A percentile compares a stretch with the other conserved stretches of the same genome.
These are phyloP conservation scores for Vicia villosa DNA, from an alignment of 306 rosid genomes.

Conservation along the genomic window DNA sequence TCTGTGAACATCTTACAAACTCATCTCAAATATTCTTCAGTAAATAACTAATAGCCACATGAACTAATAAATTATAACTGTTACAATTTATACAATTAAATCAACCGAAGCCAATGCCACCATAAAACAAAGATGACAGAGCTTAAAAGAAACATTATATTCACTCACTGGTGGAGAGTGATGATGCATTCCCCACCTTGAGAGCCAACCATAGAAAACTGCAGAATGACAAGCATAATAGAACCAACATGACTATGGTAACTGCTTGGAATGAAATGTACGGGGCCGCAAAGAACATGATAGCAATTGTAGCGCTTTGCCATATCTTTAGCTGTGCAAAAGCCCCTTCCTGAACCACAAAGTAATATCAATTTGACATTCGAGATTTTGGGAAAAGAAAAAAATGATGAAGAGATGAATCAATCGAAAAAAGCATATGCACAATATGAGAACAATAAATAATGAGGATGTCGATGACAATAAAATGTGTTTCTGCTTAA, in stretches of 20 bases:
- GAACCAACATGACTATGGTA: constrained; percentile 55
- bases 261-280: constrained; percentile 62
- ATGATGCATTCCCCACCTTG: constrained; percentile 41
- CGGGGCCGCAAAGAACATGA: constrained; percentile 67
- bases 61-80: no score
- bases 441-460: no score
- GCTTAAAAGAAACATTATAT: neutral
- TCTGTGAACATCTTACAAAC: neutral
- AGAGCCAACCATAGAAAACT: constrained; percentile 55
- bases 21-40: constrained; percentile 1
- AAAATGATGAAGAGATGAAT: neutral
- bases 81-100: no score
- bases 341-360: constrained; percentile 81
- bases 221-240: constrained; percentile 45
- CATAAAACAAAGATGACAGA: no score
- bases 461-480: no score
- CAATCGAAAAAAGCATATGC: no score
- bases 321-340: constrained; percentile 93
- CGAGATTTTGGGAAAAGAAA: neutral
- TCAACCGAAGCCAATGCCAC: no score
- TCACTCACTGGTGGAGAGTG: constrained; percentile 44
- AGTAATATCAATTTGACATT: constrained; percentile 30
- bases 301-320: constrained; percentile 78
- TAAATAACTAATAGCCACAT: neutral
- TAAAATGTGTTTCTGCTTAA: no score